Evolutionary conservation across 805 yeast genomes (phyloP).

Genomic region (Soucietia sequanensis): DNA sequence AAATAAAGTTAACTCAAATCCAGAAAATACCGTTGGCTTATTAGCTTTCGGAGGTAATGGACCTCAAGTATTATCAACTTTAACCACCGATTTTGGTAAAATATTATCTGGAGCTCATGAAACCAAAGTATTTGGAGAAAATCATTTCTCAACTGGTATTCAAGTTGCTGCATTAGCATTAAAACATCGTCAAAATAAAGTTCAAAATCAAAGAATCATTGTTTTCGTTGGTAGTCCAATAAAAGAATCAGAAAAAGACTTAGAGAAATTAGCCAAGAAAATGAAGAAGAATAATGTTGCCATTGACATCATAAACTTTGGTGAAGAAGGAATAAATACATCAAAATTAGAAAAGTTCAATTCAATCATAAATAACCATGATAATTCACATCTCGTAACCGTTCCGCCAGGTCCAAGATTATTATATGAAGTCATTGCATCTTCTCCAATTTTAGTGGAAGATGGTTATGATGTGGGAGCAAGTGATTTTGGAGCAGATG

Average conservation of each 20-base stretch:
- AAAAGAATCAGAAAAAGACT: conserved; percentile 61
- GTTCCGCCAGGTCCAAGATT: conserved; percentile 86
- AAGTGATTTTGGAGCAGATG: conserved; percentile 43
- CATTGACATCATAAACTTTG: conserved; percentile 86
- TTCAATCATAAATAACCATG: conserved; percentile 70
- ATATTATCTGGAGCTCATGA: conserved; percentile 82
- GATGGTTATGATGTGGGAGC: conserved; percentile 55
- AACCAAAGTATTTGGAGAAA: conserved; percentile 63
- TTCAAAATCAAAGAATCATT: conserved; percentile 85
- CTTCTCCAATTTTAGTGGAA: conserved; percentile 70
- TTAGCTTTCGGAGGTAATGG: conserved; percentile 83
- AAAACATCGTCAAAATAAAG: conserved; percentile 93
- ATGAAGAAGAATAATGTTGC: conserved; percentile 92
- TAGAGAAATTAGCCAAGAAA: conserved; percentile 82
- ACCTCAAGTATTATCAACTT: conserved; percentile 84
- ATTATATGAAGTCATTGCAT: conserved; percentile 75
- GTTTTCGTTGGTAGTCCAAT: conserved; percentile 90
- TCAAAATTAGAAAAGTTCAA: conserved; percentile 77
- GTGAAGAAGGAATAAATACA: conserved; percentile 80
- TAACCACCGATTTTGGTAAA: conserved; percentile 85
- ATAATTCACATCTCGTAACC: conserved; percentile 77
- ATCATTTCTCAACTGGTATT: conserved; percentile 75
- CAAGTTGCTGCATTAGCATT: conserved; percentile 91
- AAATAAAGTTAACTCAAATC: conserved; percentile 82
- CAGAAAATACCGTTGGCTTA: conserved; percentile 91